Percentiles rank a stretch among this genome's conserved stretches.
Evolutionary conservation across 805 yeast genomes (phyloP).

Genomic region (Debaryomyces hansenii): DNA sequence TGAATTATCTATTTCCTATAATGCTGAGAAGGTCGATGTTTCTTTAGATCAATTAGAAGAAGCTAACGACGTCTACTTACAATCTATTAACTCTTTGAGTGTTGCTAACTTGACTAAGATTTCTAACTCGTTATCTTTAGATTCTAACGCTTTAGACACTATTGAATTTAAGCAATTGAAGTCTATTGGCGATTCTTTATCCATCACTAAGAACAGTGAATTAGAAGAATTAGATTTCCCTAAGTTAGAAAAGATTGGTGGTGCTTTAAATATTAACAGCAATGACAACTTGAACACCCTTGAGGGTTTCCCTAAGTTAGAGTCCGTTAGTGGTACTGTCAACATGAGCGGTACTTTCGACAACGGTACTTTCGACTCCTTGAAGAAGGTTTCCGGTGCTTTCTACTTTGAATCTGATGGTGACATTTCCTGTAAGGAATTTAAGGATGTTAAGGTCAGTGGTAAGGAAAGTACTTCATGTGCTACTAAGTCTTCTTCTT

Average conservation of each 20-base stretch:
- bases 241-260: conserved; percentile 72
- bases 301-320: conserved; percentile 71
- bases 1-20: conserved; percentile 77
- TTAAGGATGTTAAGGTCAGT: conserved; percentile 75
- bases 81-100: conserved; percentile 73
- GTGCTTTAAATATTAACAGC: conserved; percentile 90
- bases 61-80: conserved; percentile 89
- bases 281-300: conserved; percentile 69
- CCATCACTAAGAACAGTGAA: conserved; percentile 71
- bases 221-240: conserved; percentile 70
- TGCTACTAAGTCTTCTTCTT: conserved; percentile 49
- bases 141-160: conserved; percentile 63
- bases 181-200: conserved; percentile 76
- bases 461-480: conserved; percentile 82
- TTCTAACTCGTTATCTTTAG: conserved; percentile 81
- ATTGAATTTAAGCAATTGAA: conserved; percentile 56
- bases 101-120: conserved; percentile 67
- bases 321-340: conserved; percentile 86
- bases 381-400: conserved; percentile 88
- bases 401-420: conserved; percentile 74
- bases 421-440: conserved; percentile 78
- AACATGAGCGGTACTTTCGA: conserved; percentile 76
- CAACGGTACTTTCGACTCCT: conserved; percentile 71
- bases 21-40: conserved; percentile 75
- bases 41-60: conserved; percentile 66